Evolutionary conservation across 805 yeast species (phyloP).

Genomic region (Barnettozyma pratensis): DNA sequence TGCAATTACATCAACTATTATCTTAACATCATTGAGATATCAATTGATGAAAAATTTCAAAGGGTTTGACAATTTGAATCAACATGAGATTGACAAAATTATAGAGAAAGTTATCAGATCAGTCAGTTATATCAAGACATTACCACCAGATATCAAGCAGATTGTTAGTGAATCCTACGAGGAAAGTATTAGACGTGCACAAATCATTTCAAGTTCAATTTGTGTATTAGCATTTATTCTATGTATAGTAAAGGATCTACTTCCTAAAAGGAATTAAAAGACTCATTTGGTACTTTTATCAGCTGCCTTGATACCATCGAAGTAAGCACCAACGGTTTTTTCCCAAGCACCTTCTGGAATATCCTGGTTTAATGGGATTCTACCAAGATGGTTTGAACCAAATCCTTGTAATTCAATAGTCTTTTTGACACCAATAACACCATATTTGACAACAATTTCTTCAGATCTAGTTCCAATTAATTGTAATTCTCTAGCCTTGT

Average conservation of each 20-base stretch:
- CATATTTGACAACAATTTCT: conserved; percentile 31
- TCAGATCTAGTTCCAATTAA: conserved; percentile 40
- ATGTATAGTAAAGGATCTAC: conserved; percentile 6
- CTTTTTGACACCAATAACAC: conserved; percentile 44
- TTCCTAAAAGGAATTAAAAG: not conserved
- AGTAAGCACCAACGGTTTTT: conserved; percentile 6
- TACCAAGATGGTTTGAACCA: conserved; percentile 40
- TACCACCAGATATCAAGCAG: conserved; percentile 8
- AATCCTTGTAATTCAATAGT: conserved; percentile 34
- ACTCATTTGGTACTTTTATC: conserved; percentile 12
- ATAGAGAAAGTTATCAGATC: conserved; percentile 12
- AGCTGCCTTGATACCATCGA: conserved; percentile 9
- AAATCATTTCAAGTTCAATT: conserved; percentile 5
- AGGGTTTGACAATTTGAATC: conserved; percentile 1
- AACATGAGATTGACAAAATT: conserved; percentile 6
- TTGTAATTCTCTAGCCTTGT: conserved; percentile 40
- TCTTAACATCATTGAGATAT: conserved; percentile 6
- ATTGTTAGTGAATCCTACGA: conserved; percentile 12
- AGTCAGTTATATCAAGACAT: conserved; percentile 13
- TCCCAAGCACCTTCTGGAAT: conserved; percentile 29
- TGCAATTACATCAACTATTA: conserved; percentile 31
- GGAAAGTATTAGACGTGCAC: conserved; percentile 15
- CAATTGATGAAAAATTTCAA: conserved; percentile 12
- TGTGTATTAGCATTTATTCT: conserved; percentile 7
- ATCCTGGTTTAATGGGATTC: conserved; percentile 43